Conservation (phyloP, 2,329 filamentous ascomycete species). For the Karstenula rhodostoma region DNA sequence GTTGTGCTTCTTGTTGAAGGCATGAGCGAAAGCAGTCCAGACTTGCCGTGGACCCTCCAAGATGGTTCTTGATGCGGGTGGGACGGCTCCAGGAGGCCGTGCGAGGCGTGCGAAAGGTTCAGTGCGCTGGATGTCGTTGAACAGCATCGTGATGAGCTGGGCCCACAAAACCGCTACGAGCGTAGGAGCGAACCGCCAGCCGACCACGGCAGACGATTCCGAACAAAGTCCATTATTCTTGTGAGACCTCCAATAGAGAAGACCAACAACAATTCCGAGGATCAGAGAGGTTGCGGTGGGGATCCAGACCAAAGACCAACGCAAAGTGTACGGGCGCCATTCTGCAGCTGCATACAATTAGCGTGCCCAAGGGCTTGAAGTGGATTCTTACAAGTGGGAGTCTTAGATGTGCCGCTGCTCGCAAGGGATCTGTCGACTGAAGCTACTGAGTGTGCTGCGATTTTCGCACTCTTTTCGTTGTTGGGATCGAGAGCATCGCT, state of each 20-base stretch:
- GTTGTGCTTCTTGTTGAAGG: conserved; percentile 19
- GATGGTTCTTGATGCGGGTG: conserved; percentile 13
- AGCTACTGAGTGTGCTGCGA: not conserved
- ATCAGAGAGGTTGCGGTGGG: conserved; percentile 12
- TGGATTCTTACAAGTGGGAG: not conserved
- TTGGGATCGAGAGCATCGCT: conserved; percentile 2
- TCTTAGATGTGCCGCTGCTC: not conserved
- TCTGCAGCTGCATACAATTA: conserved; percentile 5
- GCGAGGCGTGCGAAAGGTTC: conserved; percentile 24
- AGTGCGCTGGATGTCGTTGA: conserved; percentile 23
- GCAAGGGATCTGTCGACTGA: not conserved
- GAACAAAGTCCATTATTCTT: conserved; percentile 19
- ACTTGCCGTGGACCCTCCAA: conserved; percentile 17
- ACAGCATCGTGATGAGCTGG: conserved; percentile 19
- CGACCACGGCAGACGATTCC: conserved; percentile 15
- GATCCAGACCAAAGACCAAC: conserved; percentile 14
- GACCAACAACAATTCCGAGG: conserved; percentile 8
- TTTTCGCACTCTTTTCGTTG: conserved; percentile 1
- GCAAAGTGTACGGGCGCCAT: conserved; percentile 26
- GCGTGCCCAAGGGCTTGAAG: not conserved
- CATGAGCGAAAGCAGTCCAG: conserved; percentile 20
- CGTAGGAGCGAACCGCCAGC: conserved; percentile 22
- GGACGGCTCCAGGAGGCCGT: not conserved
- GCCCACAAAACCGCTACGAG: conserved; percentile 22
- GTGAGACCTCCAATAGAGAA: conserved; percentile 21